Conservation (phyloP, 2,329 filamentous ascomycete species). For the Colletotrichum tabaci region DNA sequence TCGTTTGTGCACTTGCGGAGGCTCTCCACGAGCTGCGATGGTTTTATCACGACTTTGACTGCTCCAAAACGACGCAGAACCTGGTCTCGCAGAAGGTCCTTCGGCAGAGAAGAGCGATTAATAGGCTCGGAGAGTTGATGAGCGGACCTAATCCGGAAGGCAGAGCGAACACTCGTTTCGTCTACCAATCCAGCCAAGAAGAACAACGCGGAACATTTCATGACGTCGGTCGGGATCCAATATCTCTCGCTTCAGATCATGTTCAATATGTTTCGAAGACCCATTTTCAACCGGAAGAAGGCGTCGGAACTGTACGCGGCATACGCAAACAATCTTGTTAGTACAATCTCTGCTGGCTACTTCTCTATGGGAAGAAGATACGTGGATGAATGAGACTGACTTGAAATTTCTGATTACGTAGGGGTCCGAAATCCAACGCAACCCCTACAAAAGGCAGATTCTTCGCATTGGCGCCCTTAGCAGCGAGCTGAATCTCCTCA, state of each 20-base stretch:
- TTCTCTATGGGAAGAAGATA: too few relatives aligned
- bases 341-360: not conserved
- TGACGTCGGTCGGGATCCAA: slow-evolving; percentile 22
- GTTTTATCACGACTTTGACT: slow-evolving; percentile 19
- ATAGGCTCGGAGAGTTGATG: slow-evolving; percentile 6
- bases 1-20: slow-evolving; percentile 23
- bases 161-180: slow-evolving; percentile 24
- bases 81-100: not conserved
- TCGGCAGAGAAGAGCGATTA: not conserved
- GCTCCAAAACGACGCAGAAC: not conserved
- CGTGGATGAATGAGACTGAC: too few relatives aligned
- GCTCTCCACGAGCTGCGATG: slow-evolving; percentile 20
- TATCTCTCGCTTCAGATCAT: slow-evolving; percentile 31
- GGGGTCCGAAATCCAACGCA: slow-evolving; percentile 29
- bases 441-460: slow-evolving; percentile 24
- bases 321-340: slow-evolving; percentile 28
- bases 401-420: not conserved
- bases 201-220: slow-evolving; percentile 14
- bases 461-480: slow-evolving; percentile 16
- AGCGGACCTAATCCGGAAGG: slow-evolving; percentile 15
- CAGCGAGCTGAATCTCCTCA: slow-evolving; percentile 29
- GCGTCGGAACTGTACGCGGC: slow-evolving; percentile 25
- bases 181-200: not conserved
- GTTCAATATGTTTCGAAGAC: slow-evolving; percentile 21
- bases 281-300: slow-evolving; percentile 24